Evolutionary conservation across 305 asterid species (phyloP).

Genomic region (Lippia alba): DNA sequence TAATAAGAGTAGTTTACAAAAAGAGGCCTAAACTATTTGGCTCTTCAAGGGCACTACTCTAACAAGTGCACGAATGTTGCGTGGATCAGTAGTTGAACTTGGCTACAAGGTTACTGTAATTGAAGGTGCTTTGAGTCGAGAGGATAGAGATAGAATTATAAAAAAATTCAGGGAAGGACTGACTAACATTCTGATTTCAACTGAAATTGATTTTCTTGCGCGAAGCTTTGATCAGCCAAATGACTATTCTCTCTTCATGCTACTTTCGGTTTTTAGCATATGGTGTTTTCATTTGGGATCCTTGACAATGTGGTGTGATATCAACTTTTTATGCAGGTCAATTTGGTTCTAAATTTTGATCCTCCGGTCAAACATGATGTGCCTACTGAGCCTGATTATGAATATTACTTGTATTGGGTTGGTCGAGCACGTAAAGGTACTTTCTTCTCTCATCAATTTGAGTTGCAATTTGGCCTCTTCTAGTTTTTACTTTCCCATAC

Average conservation of each 20-base stretch:
- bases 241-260: conserved; percentile 41
- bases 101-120: conserved; percentile 93
- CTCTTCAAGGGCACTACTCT: too few relatives aligned
- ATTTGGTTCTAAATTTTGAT: conserved; percentile 89
- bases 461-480: neutral
- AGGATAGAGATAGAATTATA: conserved; percentile 74
- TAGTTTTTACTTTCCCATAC: too few relatives aligned
- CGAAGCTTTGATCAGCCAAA: conserved; percentile 93
- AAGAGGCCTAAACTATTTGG: too few relatives aligned
- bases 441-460: neutral
- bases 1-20: too few relatives aligned
- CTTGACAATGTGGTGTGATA: neutral
- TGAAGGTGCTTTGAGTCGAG: conserved; percentile 82
- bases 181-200: conserved; percentile 89
- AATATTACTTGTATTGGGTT: conserved; percentile 90
- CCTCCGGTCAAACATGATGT: conserved; percentile 61
- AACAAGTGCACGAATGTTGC: conserved; percentile 67
- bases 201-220: conserved; percentile 73
- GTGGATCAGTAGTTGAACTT: conserved; percentile 50
- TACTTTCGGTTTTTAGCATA: conserved; percentile 5
- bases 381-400: conserved; percentile 79
- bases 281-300: conserved; percentile 6
- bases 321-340: conserved; percentile 57
- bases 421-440: conserved; percentile 98
- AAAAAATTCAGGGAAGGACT: conserved; percentile 90